These are phyloP conservation scores for Bipolaris bicolor DNA, from an alignment of 2,329 filamentous ascomycete species.

Conservation along the genomic window DNA sequence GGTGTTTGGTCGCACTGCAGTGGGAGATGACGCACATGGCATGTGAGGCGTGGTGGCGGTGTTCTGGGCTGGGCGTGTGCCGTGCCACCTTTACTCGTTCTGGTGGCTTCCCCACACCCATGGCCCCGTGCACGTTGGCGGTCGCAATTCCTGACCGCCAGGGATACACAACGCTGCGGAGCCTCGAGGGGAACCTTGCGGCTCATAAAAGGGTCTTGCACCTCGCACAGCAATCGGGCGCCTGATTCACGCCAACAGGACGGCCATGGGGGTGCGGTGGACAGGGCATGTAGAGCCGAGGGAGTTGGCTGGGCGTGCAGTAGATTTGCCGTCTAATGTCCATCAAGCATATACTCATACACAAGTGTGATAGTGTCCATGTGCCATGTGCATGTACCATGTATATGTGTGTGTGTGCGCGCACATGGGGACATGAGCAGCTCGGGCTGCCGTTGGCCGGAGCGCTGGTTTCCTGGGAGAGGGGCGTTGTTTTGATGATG, in stretches of 20 bases:
- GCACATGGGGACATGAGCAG: not conserved
- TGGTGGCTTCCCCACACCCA: constrained; percentile 13
- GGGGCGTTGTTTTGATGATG: constrained; percentile 26
- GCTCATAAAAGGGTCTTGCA: not conserved
- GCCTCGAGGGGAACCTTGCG: not conserved
- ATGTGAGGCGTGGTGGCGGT: constrained; percentile 18
- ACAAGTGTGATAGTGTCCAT: too few relatives aligned
- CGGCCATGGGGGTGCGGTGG: not conserved
- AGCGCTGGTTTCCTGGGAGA: constrained; percentile 25
- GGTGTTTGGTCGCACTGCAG: constrained; percentile 2
- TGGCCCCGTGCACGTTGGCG: constrained; percentile 12
- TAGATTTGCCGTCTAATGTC: not conserved
- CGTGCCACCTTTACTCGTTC: constrained; percentile 15
- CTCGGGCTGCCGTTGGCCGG: constrained; percentile 12
- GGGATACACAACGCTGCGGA: constrained; percentile 8
- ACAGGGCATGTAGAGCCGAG: not conserved
- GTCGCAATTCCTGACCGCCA: constrained; percentile 13
- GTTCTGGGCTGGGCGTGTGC: constrained; percentile 3
- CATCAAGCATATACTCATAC: too few relatives aligned
- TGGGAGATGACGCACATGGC: constrained; percentile 16
- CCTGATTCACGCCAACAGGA: not conserved
- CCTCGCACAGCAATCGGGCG: not conserved
- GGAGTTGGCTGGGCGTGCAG: not conserved
- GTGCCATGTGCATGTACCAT: too few relatives aligned
- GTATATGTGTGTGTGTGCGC: not conserved